A percentile compares a stretch with the other conserved stretches of the same genome.
phyloP scores from a whole-genome alignment of 192 early-diverging fungal genomes.

The Linnemannia zychae region DNA sequence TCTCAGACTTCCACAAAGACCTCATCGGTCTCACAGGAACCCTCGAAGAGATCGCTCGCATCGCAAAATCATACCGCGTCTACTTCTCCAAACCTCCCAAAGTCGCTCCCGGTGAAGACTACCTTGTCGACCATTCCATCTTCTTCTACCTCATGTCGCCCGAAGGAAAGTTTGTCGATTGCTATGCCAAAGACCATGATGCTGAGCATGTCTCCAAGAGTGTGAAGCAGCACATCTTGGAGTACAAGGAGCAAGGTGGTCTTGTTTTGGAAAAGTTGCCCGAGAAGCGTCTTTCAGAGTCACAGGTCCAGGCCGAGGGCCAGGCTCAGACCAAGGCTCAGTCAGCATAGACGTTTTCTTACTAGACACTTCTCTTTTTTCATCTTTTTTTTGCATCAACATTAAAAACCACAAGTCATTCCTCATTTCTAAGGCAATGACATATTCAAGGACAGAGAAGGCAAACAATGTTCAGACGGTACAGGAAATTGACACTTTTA shows the following conservation, averaged over 20 bases:
- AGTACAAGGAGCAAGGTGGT: conserved; percentile 63
- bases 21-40: conserved; percentile 94
- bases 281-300: conserved; percentile 4
- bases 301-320: neutral
- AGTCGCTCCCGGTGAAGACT: conserved; percentile 85
- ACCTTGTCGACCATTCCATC: conserved; percentile 98
- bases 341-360: neutral
- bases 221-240: conserved; percentile 63
- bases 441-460: too few species aligned
- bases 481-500: neutral
- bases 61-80: conserved; percentile 94
- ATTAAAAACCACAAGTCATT: too few species aligned
- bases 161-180: conserved; percentile 90
- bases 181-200: conserved; percentile 88
- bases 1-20: conserved; percentile 91
- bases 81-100: conserved; percentile 94
- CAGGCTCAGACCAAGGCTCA: too few species aligned
- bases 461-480: too few species aligned
- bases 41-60: conserved; percentile 82
- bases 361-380: too few species aligned
- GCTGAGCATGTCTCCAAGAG: conserved; percentile 72
- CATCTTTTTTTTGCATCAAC: too few species aligned
- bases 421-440: too few species aligned
- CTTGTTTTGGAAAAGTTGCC: conserved; percentile 17
- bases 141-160: conserved; percentile 98